A percentile compares a stretch with the other conserved stretches of the same genome.
Conservation (phyloP, 352 stramenopile species). For the Globisporangium lucens region DNA sequence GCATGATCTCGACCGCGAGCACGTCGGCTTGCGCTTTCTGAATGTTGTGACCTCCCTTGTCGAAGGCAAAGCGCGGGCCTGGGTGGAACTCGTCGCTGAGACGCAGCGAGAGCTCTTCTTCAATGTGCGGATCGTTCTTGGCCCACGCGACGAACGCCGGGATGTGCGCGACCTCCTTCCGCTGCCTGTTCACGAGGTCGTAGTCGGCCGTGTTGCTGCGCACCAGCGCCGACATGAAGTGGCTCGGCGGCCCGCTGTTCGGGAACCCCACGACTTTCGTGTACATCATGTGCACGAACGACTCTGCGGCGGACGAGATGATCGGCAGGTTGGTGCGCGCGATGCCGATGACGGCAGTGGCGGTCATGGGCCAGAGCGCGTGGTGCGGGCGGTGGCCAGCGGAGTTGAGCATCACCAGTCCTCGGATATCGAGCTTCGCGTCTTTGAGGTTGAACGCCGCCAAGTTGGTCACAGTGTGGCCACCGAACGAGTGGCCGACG, state of each 20-base stretch:
- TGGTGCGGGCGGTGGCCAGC: constrained; percentile 26
- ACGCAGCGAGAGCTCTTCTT: constrained; percentile 48
- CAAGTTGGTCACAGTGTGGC: constrained; percentile 44
- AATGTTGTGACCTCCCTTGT: constrained; percentile 45
- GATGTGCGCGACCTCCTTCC: constrained; percentile 20
- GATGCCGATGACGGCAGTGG: constrained; percentile 15
- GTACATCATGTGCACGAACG: constrained; percentile 19
- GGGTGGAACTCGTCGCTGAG: constrained; percentile 29
- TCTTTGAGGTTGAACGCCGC: constrained; percentile 23
- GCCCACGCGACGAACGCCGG: constrained; percentile 42
- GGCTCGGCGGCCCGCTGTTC: constrained; percentile 14
- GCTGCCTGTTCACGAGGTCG: constrained; percentile 24
- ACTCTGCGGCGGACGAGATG: constrained; percentile 8
- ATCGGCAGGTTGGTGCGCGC: constrained; percentile 18
- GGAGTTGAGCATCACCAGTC: constrained; percentile 28
- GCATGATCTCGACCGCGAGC: constrained; percentile 21
- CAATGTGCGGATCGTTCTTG: constrained; percentile 57
- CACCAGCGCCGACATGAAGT: constrained; percentile 28
- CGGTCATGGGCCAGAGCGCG: constrained; percentile 17
- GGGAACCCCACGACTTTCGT: constrained; percentile 23
- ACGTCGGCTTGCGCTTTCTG: constrained; percentile 42
- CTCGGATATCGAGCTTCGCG: constrained; percentile 22
- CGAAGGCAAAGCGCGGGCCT: constrained; percentile 36
- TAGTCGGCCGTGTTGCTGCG: constrained; percentile 37
- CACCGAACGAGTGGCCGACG: constrained; percentile 64